These are phyloP conservation scores for Gautieria morchelliformis DNA, from an alignment of 768 basidiomycete genomes.

Conservation along the genomic window DNA sequence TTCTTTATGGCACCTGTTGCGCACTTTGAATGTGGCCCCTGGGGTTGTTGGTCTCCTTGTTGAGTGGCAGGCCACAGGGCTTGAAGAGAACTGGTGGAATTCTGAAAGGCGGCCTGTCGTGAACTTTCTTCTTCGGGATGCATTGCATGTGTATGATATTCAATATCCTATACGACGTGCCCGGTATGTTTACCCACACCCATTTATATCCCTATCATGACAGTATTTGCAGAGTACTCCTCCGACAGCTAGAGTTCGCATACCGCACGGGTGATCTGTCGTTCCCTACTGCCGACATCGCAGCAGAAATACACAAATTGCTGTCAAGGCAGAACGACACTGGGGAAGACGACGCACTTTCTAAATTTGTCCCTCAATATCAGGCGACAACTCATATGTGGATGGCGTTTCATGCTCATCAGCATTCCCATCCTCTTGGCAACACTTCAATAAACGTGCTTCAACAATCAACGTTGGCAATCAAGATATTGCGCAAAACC, in stretches of 20 bases:
- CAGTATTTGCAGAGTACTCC: slow-evolving; percentile 30
- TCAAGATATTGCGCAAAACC: slow-evolving; percentile 33
- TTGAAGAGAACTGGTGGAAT: slow-evolving; percentile 51
- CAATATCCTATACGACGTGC: slow-evolving; percentile 50
- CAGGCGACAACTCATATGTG: slow-evolving; percentile 51
- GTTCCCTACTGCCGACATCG: slow-evolving; percentile 19
- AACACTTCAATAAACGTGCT: slow-evolving; percentile 33
- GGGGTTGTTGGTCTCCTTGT: slow-evolving; percentile 44
- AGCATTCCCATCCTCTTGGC: slow-evolving; percentile 32
- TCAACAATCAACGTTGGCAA: slow-evolving; percentile 45
- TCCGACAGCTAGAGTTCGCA: slow-evolving; percentile 43
- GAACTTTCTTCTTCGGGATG: slow-evolving; percentile 35
- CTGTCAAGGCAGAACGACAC: slow-evolving; percentile 18
- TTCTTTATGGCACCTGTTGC: slow-evolving; percentile 29
- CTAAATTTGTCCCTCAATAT: slow-evolving; percentile 34
- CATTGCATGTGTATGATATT: slow-evolving; percentile 38
- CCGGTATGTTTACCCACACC: slow-evolving; percentile 8
- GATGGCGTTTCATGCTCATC: slow-evolving; percentile 64
- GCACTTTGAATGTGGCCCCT: slow-evolving; percentile 9
- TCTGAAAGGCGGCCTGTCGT: slow-evolving; percentile 37
- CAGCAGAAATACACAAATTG: slow-evolving; percentile 20
- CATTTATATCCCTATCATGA: neutral
- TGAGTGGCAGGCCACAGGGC: slow-evolving; percentile 48
- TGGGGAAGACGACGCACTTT: slow-evolving; percentile 21
- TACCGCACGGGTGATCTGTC: slow-evolving; percentile 20